Evolutionary conservation across 208 protist species (phyloP), one percentile per base, ranked within the genome.

Genomic region (Trichomonas gallinae): DNA sequence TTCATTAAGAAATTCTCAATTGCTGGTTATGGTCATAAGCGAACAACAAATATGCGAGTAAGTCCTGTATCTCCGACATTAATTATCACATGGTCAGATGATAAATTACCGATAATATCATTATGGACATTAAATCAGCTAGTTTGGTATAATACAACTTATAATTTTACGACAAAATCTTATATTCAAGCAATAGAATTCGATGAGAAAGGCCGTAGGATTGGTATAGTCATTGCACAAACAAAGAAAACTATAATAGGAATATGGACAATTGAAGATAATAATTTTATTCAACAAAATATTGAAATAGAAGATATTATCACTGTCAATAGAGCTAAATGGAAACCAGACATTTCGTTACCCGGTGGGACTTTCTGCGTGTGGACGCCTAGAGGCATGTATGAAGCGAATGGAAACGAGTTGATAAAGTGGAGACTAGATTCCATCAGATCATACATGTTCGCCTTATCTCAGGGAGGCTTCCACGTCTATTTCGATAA

Each of bases 41-140:
- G 58, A 26, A 72, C 58, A n/a, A 72, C 58, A n/a, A 72, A 72
- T 72, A 72, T 72, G 58, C 11, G 58, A 72, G 58, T 72, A 31
- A 72, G 58, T 72, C 58, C 58, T 72, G 58, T 72, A 31, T n/a
- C 21, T 31, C 58, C 58, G 26, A 72, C 58, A n/a, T n/a, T 72
- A n/a, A 72, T 93, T 38, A 51, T 51, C 38, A 93, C 87, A 38
- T 93, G 87, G 87, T 93, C 87, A 9, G 87, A 93, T 51, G 87
- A 93, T 51, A 44, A 93, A 51, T 26, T 93, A 0, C 87, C 87
- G 0, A 44, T 48, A 2, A 93, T 93, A 36, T 17, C 44, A n/a
- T 17, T 93, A 58, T 93, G 87, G 87, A 51, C 17, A 48, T 10
- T 51, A 6, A 38, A 9, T 17, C 40, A 93, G 21, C 3, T 48